Percentiles rank a stretch among this genome's conserved stretches.
Conservation (phyloP, 2,329 filamentous ascomycete genomes). For the Aureobasidium sp. region DNA sequence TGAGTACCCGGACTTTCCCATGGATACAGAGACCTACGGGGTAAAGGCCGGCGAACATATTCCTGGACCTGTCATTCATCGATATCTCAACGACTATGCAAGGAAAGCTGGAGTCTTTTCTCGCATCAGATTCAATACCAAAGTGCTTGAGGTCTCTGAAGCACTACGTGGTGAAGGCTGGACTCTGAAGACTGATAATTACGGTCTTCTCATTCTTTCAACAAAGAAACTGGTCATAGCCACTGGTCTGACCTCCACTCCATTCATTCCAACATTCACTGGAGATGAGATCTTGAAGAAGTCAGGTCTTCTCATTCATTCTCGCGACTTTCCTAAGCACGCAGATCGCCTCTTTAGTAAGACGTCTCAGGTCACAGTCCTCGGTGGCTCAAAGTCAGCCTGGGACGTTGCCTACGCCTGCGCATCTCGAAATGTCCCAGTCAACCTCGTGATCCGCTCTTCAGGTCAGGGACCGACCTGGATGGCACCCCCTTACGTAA, state of each 20-base stretch:
- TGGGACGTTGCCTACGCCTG: slow-evolving; percentile 57
- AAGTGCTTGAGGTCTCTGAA: slow-evolving; percentile 33
- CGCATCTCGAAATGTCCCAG: slow-evolving; percentile 44
- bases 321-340: slow-evolving; percentile 42
- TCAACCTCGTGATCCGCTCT: slow-evolving; percentile 53
- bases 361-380: slow-evolving; percentile 42
- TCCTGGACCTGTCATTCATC: slow-evolving; percentile 48
- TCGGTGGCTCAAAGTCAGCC: slow-evolving; percentile 57
- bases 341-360: slow-evolving; percentile 30
- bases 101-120: slow-evolving; percentile 45
- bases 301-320: slow-evolving; percentile 47
- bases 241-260: slow-evolving; percentile 53
- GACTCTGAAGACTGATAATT: slow-evolving; percentile 13
- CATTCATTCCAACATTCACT: slow-evolving; percentile 47
- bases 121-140: slow-evolving; percentile 42
- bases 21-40: slow-evolving; percentile 44
- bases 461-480: slow-evolving; percentile 54
- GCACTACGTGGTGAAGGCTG: slow-evolving; percentile 19
- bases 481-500: slow-evolving; percentile 56
- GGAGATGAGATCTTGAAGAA: slow-evolving; percentile 45
- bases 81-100: slow-evolving; percentile 52
- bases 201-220: background rate
- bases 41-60: slow-evolving; percentile 51
- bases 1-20: slow-evolving; percentile 67
- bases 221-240: slow-evolving; percentile 51